Evolutionary conservation across 1,284 basidiomycete species (phyloP), one percentile per base, ranked within the genome.

Genomic region (Grifola frondosa): DNA sequence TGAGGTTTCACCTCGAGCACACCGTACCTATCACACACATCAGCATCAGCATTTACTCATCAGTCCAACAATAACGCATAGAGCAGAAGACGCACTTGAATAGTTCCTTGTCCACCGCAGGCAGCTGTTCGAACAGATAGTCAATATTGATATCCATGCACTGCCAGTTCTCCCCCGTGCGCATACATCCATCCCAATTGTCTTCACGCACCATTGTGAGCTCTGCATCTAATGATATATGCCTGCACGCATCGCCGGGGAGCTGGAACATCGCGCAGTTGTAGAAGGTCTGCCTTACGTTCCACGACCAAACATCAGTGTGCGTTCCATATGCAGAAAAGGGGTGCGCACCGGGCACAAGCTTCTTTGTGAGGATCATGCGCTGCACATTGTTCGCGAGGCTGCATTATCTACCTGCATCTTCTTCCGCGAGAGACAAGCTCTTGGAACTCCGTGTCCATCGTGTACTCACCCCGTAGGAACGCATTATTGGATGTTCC

Each of bases 261-360:
- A 98, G 80, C 68, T 99, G 95, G 77, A 99, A 99, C 0, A 96
- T 96, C 5, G 96, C 98, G 39, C 95, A 87, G 66, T 98, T 97
- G 73, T 98, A 99, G 71, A 97, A 99, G 13, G 93, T 92, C 24
- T 96, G 81, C 87, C 97, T 87, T 32, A 97, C 95, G 85, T 60
- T 37, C 22, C 17, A 30, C 15, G 13, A 30, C 35, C n/a, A 10
- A 28, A 36, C 23, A 28, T 44, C 12, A 46, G 31, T 30, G 6
- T 11, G 13, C 15, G 26, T 26, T 13, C 10, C 33, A 28, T n/a
- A 29, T 36, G 44, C 13, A 54, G 19, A n/a, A 24, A 37, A 6
- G 24, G 39, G 6, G 23, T 13, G 20, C 77, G 52, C 44, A 89
- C 91, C 89, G 40, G 93, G 93, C 43, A 74, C 66, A 20, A 98